These are phyloP conservation scores for Cydonia oblonga DNA, from an alignment of 331 rosid species.

Conservation along the genomic window DNA sequence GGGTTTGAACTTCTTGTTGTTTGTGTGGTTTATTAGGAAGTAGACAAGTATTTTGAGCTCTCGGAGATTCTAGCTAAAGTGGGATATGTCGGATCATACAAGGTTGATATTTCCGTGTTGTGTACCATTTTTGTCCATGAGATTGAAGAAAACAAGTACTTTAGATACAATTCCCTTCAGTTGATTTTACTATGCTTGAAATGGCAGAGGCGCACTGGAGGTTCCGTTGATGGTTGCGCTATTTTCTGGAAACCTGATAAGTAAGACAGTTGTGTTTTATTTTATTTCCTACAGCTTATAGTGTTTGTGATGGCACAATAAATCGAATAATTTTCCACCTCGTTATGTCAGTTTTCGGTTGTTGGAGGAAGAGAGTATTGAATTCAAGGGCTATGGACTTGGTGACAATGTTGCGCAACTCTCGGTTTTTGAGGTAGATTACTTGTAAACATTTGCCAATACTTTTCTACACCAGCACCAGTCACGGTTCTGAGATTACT, in stretches of 20 bases:
- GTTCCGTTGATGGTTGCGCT: constrained; percentile 67
- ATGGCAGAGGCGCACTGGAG: constrained; percentile 84
- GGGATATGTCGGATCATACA: constrained; percentile 67
- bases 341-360: constrained; percentile 43
- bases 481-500: not conserved
- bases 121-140: not conserved
- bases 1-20: not conserved
- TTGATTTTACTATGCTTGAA: not conserved
- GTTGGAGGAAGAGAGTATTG: constrained; percentile 55
- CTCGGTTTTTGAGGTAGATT: constrained; percentile 65
- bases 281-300: not conserved
- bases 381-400: constrained; percentile 65
- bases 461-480: not conserved
- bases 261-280: constrained; percentile 24
- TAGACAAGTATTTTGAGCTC: constrained; percentile 65
- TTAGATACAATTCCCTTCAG: not conserved
- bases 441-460: constrained; percentile 8
- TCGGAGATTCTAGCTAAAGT: constrained; percentile 45
- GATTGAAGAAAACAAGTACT: not conserved
- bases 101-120: constrained; percentile 31
- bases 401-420: constrained; percentile 91
- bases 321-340: constrained; percentile 11
- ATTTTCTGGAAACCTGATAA: constrained; percentile 74
- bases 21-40: constrained; percentile 45
- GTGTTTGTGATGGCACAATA: constrained; percentile 8